Percentiles rank a stretch among this genome's conserved stretches.
Conservation (phyloP, 2,329 filamentous ascomycete species). For the Escovopsis sp. region DNA sequence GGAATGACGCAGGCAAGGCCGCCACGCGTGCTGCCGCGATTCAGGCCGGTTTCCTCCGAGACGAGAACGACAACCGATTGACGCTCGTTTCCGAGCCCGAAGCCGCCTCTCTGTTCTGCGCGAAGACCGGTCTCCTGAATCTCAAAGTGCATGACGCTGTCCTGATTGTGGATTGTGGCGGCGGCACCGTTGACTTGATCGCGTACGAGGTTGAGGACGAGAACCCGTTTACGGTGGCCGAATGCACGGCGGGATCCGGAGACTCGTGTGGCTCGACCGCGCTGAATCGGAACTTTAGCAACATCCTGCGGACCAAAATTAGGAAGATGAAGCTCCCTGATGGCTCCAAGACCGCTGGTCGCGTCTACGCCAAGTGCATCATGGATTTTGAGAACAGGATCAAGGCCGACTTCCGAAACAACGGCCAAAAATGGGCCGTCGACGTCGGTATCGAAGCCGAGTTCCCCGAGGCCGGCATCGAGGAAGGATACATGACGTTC, state of each 20-base stretch:
- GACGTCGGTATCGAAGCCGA: conserved; percentile 98
- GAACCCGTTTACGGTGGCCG: conserved; percentile 88
- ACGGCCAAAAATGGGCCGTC: conserved; percentile 97
- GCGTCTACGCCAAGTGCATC: conserved; percentile 97
- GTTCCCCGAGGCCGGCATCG: conserved; percentile 92
- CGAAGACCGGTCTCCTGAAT: conserved; percentile 89
- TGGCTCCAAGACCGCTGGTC: conserved; percentile 90
- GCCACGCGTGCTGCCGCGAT: conserved; percentile 91
- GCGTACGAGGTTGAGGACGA: conserved; percentile 98
- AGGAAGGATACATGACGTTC: conserved; percentile 99
- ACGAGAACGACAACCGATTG: conserved; percentile 93
- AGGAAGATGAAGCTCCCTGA: conserved; percentile 98
- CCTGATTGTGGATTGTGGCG: conserved; percentile 93
- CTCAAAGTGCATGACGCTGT: conserved; percentile 98
- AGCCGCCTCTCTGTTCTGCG: conserved; percentile 92
- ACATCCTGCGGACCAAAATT: conserved; percentile 94
- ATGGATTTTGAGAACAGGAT: conserved; percentile 99
- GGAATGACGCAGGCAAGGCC: conserved; percentile 97
- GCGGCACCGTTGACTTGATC: conserved; percentile 96
- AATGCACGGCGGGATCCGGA: conserved; percentile 92
- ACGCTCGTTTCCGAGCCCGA: conserved; percentile 94
- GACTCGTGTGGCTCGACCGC: conserved; percentile 98
- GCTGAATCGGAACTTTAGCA: conserved; percentile 94
- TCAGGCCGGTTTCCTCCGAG: conserved; percentile 88
- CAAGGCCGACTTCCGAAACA: conserved; percentile 98